phyloP scores from a whole-genome alignment of 805 yeast species.

The Ogataea paraovalis region DNA sequence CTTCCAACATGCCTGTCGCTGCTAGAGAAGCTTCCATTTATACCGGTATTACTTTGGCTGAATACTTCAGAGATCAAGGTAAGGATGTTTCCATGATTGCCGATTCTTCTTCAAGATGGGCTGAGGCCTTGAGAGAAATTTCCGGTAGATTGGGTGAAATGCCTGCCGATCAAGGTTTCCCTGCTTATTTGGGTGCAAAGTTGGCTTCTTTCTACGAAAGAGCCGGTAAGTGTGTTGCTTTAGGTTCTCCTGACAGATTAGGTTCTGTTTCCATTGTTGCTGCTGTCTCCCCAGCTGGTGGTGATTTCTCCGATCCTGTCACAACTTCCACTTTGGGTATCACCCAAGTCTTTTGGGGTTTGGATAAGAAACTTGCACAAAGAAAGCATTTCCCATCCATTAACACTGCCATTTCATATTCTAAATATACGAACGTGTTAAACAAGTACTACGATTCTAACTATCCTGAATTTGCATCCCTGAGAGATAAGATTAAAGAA shows the following conservation, averaged over 20 bases:
- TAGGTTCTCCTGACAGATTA: constrained; percentile 93
- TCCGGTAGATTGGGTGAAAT: constrained; percentile 99
- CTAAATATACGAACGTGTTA: constrained; percentile 89
- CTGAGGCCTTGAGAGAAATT: constrained; percentile 99
- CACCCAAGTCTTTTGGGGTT: constrained; percentile 99
- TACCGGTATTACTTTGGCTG: constrained; percentile 98
- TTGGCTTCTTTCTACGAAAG: constrained; percentile 98
- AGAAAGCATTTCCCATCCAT: constrained; percentile 99
- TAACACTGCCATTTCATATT: constrained; percentile 93
- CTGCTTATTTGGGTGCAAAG: constrained; percentile 98
- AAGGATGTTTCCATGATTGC: constrained; percentile 99
- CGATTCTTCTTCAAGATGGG: constrained; percentile 99
- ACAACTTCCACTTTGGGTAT: constrained; percentile 98
- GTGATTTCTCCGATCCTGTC: constrained; percentile 99
- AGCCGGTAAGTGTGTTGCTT: constrained; percentile 94
- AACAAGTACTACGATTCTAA: constrained; percentile 78
- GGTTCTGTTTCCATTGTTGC: constrained; percentile 99
- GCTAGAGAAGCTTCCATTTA: constrained; percentile 99
- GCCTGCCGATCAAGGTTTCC: constrained; percentile 99
- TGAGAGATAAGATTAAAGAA: constrained; percentile 91
- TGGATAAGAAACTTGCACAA: constrained; percentile 98
- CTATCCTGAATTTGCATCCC: constrained; percentile 86
- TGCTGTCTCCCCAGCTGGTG: constrained; percentile 99
- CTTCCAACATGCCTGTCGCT: constrained; percentile 99
- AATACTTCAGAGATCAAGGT: constrained; percentile 99